Conservation (phyloP, 805 yeast genomes). For the Clavispora fructus region DNA sequence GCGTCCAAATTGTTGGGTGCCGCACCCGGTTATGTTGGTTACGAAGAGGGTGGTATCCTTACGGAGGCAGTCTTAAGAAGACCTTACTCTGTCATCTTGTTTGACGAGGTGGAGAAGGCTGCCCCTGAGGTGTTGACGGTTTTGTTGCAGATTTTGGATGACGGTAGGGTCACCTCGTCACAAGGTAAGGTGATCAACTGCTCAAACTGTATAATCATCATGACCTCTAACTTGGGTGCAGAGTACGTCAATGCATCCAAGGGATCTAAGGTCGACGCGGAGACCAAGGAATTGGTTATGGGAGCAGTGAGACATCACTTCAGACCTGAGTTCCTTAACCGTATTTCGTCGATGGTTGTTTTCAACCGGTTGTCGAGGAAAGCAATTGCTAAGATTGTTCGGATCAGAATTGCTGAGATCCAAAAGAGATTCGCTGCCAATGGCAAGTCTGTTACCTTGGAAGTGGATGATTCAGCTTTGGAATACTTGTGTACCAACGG, state of each 20-base stretch:
- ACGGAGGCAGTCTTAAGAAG: slow-evolving; percentile 87
- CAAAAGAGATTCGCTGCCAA: slow-evolving; percentile 79
- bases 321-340: slow-evolving; percentile 95
- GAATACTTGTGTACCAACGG: slow-evolving; percentile 83
- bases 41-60: slow-evolving; percentile 94
- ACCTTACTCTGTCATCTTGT: slow-evolving; percentile 93
- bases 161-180: slow-evolving; percentile 92
- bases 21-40: slow-evolving; percentile 93
- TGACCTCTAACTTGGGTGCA: slow-evolving; percentile 98
- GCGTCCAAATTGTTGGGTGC: slow-evolving; percentile 94
- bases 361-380: slow-evolving; percentile 89
- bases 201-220: slow-evolving; percentile 84
- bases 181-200: slow-evolving; percentile 93
- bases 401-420: slow-evolving; percentile 77
- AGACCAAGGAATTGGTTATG: slow-evolving; percentile 77
- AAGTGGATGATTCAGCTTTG: slow-evolving; percentile 70
- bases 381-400: slow-evolving; percentile 89
- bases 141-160: slow-evolving; percentile 87
- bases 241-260: slow-evolving; percentile 70
- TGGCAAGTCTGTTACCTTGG: slow-evolving; percentile 71
- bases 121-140: slow-evolving; percentile 96
- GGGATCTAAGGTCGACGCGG: slow-evolving; percentile 58
- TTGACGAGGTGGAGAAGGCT: slow-evolving; percentile 98
- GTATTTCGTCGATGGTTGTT: slow-evolving; percentile 88
- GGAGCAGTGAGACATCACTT: slow-evolving; percentile 79